A percentile compares a stretch with the other conserved stretches of the same genome.
These are phyloP conservation scores for Kluyveromyces marxianus DNA, from an alignment of 1,139 yeast genomes.

Conservation along the genomic window DNA sequence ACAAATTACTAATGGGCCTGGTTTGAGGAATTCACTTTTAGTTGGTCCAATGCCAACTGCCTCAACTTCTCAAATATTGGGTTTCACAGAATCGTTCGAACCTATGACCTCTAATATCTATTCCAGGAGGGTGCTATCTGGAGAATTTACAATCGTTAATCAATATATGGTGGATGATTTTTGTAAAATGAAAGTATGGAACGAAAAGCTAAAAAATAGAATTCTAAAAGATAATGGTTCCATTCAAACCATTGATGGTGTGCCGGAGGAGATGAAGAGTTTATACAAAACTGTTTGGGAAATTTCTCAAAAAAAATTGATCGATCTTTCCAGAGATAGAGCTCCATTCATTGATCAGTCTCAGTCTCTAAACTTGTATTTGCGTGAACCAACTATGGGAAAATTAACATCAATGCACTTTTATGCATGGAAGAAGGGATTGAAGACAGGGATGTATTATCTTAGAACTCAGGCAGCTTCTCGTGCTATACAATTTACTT, in stretches of 20 bases:
- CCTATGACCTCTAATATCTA: constrained; percentile 85
- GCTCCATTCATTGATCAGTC: constrained; percentile 91
- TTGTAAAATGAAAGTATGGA: constrained; percentile 79
- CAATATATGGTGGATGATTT: constrained; percentile 74
- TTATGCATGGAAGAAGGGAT: constrained; percentile 94
- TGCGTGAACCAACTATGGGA: constrained; percentile 79
- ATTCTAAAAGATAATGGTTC: constrained; percentile 80
- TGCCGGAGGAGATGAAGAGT: constrained; percentile 69
- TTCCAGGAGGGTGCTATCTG: constrained; percentile 77
- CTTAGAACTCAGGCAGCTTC: constrained; percentile 91
- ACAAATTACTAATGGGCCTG: constrained; percentile 44
- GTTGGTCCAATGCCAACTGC: constrained; percentile 98
- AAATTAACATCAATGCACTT: constrained; percentile 93
- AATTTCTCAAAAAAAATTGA: constrained; percentile 74
- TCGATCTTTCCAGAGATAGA: constrained; percentile 93
- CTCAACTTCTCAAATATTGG: constrained; percentile 83
- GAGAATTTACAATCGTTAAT: constrained; percentile 82
- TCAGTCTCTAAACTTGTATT: constrained; percentile 77
- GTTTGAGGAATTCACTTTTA: constrained; percentile 71
- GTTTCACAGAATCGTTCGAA: constrained; percentile 85
- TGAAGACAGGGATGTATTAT: constrained; percentile 97
- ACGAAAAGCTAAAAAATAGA: constrained; percentile 66
- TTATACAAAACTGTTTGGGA: constrained; percentile 97
- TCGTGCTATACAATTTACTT: constrained; percentile 83
- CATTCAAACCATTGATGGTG: constrained; percentile 62